Conservation (phyloP, 805 yeast genomes). For the Kazachstania bromeliacearum region DNA sequence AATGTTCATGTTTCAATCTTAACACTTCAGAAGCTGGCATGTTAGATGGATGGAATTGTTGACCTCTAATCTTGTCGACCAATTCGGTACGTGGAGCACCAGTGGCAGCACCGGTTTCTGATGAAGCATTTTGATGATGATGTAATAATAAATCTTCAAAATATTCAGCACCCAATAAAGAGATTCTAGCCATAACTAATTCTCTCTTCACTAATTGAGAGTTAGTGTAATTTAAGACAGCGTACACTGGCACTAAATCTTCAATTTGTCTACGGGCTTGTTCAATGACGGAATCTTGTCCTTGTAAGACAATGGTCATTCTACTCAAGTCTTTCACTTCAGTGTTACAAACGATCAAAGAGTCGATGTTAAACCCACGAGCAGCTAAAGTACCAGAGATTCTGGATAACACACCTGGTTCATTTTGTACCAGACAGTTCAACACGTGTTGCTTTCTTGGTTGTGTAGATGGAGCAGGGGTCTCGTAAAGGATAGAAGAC, state of each 20-base stretch:
- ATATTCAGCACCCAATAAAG: conserved; percentile 95
- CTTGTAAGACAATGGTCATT: conserved; percentile 91
- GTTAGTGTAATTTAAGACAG: conserved; percentile 87
- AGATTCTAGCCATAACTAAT: conserved; percentile 81
- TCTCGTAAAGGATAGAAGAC: conserved; percentile 87
- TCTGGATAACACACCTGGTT: conserved; percentile 92
- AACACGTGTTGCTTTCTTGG: conserved; percentile 80
- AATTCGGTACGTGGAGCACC: conserved; percentile 17
- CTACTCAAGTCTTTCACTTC: conserved; percentile 91
- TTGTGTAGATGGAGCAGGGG: conserved; percentile 48
- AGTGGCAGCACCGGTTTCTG: conserved; percentile 30
- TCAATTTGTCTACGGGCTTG: conserved; percentile 98
- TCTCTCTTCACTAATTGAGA: conserved; percentile 88
- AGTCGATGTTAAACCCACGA: conserved; percentile 96
- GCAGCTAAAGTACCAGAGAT: conserved; percentile 95
- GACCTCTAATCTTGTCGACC: conserved; percentile 23
- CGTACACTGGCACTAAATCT: conserved; percentile 96
- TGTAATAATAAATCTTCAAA: conserved; percentile 89
- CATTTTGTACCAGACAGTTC: conserved; percentile 95
- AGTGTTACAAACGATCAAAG: conserved; percentile 91
- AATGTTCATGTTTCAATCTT: conserved; percentile 86
- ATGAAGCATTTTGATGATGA: conserved; percentile 35
- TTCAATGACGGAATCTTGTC: conserved; percentile 93
- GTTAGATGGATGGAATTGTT: conserved; percentile 77
- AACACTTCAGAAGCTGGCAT: conserved; percentile 84